Evolutionary conservation across 805 yeast species (phyloP).

Genomic region (Komagataella ulmi): DNA sequence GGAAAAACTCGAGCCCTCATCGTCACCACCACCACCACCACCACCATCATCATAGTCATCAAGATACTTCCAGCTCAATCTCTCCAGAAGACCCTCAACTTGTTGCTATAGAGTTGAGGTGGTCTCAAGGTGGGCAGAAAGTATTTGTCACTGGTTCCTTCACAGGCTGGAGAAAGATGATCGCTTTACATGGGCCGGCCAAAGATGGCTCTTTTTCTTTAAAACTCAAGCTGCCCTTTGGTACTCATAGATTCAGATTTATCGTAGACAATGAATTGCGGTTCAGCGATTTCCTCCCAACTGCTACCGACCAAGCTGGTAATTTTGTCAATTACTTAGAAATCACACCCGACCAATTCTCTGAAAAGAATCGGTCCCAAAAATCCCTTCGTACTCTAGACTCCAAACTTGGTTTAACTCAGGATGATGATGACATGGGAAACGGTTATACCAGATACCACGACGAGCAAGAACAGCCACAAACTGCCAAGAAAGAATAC

Average conservation of each 20-base stretch:
- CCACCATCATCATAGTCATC: slow-evolving; percentile 4
- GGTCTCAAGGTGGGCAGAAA: slow-evolving; percentile 95
- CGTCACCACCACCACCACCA: slow-evolving; percentile 3
- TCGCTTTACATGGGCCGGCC: slow-evolving; percentile 53
- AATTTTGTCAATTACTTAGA: slow-evolving; percentile 88
- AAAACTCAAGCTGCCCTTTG: slow-evolving; percentile 69
- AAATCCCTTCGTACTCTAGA: slow-evolving; percentile 28
- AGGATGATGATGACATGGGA: slow-evolving; percentile 74
- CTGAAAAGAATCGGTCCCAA: slow-evolving; percentile 10
- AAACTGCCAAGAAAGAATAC: slow-evolving; percentile 26
- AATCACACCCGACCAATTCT: slow-evolving; percentile 19
- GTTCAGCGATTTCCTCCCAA: slow-evolving; percentile 80
- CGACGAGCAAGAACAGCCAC: slow-evolving; percentile 32
- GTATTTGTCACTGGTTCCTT: slow-evolving; percentile 96
- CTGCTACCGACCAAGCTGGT: slow-evolving; percentile 96
- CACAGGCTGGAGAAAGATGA: slow-evolving; percentile 98
- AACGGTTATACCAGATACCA: slow-evolving; percentile 68
- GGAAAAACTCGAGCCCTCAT: background rate
- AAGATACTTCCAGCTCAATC: background rate
- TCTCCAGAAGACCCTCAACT: slow-evolving; percentile 12
- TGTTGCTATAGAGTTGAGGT: slow-evolving; percentile 55
- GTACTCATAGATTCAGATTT: slow-evolving; percentile 87
- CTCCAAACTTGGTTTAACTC: slow-evolving; percentile 48
- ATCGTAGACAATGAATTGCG: slow-evolving; percentile 89
- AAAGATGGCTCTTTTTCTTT: slow-evolving; percentile 45